Evolutionary conservation across 176 grass and related monocot species (phyloP).

Genomic region (Otatea glauca): DNA sequence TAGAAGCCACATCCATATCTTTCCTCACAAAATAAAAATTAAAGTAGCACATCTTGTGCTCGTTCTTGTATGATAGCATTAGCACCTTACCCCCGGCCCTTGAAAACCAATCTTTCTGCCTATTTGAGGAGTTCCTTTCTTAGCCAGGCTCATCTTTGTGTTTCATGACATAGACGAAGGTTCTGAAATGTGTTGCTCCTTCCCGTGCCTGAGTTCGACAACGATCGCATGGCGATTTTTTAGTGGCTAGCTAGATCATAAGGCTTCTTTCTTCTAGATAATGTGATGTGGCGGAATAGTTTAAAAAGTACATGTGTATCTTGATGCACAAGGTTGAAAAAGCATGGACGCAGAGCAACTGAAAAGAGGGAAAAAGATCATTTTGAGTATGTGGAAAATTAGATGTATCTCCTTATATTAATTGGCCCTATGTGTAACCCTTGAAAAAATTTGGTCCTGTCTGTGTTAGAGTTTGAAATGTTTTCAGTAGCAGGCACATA

Average conservation of each 20-base stretch:
- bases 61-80: not conserved
- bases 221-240: not conserved
- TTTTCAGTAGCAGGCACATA: not conserved
- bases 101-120: not conserved
- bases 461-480: not conserved
- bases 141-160: not conserved
- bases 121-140: not conserved
- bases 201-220: conserved; percentile 14
- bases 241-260: not conserved
- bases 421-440: not conserved
- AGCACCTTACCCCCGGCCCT: not conserved
- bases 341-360: not conserved
- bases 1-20: conserved; percentile 46
- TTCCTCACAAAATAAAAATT: not conserved
- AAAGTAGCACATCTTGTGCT: not conserved
- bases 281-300: conserved; percentile 4
- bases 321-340: conserved; percentile 8
- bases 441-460: not conserved
- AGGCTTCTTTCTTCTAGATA: conserved; percentile 37
- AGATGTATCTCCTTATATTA: not conserved
- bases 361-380: not conserved
- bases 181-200: conserved; percentile 32
- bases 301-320: conserved; percentile 1
- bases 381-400: not conserved
- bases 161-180: not conserved